These are phyloP conservation scores for Zymoseptoria ardabiliae DNA, from an alignment of 2,329 filamentous ascomycete species.

Conservation along the genomic window DNA sequence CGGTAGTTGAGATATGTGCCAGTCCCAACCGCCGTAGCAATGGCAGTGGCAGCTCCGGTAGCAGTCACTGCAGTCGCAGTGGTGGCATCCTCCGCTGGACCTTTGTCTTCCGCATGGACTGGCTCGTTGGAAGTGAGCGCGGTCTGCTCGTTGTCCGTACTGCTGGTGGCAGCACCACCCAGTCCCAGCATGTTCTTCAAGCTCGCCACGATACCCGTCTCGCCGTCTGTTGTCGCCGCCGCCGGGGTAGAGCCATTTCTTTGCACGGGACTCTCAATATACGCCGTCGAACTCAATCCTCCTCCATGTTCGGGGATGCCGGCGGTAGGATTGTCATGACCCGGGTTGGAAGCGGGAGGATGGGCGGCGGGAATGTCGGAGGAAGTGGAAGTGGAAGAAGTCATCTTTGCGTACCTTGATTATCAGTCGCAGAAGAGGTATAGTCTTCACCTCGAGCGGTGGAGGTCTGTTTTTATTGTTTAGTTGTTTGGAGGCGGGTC, in stretches of 20 bases:
- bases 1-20: not conserved
- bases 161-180: slow-evolving; percentile 5
- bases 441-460: too few relatives aligned
- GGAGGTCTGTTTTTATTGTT: too few relatives aligned
- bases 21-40: slow-evolving; percentile 3
- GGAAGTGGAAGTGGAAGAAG: not conserved
- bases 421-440: not conserved
- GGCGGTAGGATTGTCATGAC: slow-evolving; percentile 11
- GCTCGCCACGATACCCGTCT: slow-evolving; percentile 6
- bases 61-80: slow-evolving; percentile 7
- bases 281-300: slow-evolving; percentile 16
- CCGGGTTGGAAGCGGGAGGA: slow-evolving; percentile 18
- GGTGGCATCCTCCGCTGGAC: slow-evolving; percentile 2
- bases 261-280: slow-evolving; percentile 14
- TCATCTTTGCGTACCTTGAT: not conserved
- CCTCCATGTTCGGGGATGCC: slow-evolving; percentile 15
- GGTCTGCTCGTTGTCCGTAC: slow-evolving; percentile 2
- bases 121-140: not conserved
- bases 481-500: too few relatives aligned
- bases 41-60: slow-evolving; percentile 6
- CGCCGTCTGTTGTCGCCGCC: not conserved
- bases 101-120: not conserved
- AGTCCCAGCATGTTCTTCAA: slow-evolving; percentile 19
- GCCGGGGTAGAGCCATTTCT: not conserved
- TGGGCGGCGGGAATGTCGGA: slow-evolving; percentile 6